A percentile compares a stretch with the other conserved stretches of the same genome.
Evolutionary conservation across 768 basidiomycete species (phyloP).

Genomic region (Podaxis rugospora): DNA sequence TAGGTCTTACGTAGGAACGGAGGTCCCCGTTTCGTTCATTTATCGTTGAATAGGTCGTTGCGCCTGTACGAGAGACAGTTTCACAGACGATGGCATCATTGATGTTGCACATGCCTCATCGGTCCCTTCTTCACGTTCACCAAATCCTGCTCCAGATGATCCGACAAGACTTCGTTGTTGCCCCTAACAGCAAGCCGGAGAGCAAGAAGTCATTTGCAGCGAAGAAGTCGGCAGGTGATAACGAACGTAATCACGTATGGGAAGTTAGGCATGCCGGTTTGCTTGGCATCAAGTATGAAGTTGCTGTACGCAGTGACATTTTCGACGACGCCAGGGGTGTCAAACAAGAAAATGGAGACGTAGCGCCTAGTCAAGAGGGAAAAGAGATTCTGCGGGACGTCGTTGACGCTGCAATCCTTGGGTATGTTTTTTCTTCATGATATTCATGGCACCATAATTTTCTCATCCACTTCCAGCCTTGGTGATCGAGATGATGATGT

Average conservation of each 20-base stretch:
- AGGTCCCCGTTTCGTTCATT: background rate
- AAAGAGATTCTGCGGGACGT: constrained; percentile 69
- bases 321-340: constrained; percentile 40
- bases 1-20: constrained; percentile 10
- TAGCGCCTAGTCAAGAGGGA: constrained; percentile 34
- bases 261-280: constrained; percentile 98
- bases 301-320: constrained; percentile 87
- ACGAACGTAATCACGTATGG: constrained; percentile 73
- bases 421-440: constrained; percentile 49
- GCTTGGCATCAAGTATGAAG: constrained; percentile 95
- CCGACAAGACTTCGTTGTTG: constrained; percentile 70
- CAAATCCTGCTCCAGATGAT: constrained; percentile 89
- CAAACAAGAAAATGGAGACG: constrained; percentile 33
- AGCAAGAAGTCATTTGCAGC: background rate
- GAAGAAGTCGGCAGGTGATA: constrained; percentile 16
- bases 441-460: background rate
- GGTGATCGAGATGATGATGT: constrained; percentile 94
- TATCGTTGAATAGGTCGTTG: constrained; percentile 55
- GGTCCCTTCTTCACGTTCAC: constrained; percentile 77
- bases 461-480: constrained; percentile 44
- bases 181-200: constrained; percentile 25
- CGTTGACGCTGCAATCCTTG: constrained; percentile 86
- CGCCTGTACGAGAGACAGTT: constrained; percentile 94
- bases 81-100: constrained; percentile 91
- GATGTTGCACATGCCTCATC: constrained; percentile 82